Evolutionary conservation across 1,284 basidiomycete genomes (phyloP).

Genomic region (Fomitopsis schrenkii): DNA sequence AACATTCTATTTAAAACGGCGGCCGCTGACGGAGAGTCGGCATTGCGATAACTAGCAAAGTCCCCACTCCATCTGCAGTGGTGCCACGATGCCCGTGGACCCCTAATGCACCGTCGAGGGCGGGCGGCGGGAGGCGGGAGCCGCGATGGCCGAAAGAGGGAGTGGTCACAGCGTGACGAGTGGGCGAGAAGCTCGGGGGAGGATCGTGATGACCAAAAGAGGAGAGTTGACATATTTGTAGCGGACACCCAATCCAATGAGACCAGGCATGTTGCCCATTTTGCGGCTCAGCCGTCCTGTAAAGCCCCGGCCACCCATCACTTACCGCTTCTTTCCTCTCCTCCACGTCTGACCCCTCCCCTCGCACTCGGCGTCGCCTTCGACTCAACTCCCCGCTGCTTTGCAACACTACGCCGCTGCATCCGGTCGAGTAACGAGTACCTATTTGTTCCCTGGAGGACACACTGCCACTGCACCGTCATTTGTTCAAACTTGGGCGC

Average conservation of each 20-base stretch:
- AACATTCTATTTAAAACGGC: not conserved
- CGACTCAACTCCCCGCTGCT: not conserved
- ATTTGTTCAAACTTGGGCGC: constrained; percentile 14
- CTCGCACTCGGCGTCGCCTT: constrained; percentile 6
- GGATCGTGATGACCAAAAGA: constrained; percentile 23
- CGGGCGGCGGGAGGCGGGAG: not conserved
- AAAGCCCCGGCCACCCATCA: constrained; percentile 27
- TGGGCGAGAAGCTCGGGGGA: constrained; percentile 25
- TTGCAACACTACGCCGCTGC: constrained; percentile 7
- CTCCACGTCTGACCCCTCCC: constrained; percentile 6
- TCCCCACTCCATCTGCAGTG: too few relatives aligned
- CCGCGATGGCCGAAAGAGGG: not conserved
- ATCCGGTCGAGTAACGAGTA: not conserved
- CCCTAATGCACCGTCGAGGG: not conserved
- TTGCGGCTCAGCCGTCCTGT: constrained; percentile 29
- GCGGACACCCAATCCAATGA: constrained; percentile 30
- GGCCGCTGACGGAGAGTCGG: not conserved
- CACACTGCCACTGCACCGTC: constrained; percentile 6
- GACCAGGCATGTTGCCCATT: constrained; percentile 28
- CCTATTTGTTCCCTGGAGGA: constrained; percentile 3
- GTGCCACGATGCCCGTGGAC: too few relatives aligned
- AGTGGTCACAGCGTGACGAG: constrained; percentile 18
- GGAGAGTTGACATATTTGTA: constrained; percentile 32
- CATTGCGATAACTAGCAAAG: too few relatives aligned
- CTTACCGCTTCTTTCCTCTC: constrained; percentile 15